Percentiles rank a stretch among this genome's conserved stretches.
Conservation (phyloP, 2,329 filamentous ascomycete species). For the Aspergillus sp. region DNA sequence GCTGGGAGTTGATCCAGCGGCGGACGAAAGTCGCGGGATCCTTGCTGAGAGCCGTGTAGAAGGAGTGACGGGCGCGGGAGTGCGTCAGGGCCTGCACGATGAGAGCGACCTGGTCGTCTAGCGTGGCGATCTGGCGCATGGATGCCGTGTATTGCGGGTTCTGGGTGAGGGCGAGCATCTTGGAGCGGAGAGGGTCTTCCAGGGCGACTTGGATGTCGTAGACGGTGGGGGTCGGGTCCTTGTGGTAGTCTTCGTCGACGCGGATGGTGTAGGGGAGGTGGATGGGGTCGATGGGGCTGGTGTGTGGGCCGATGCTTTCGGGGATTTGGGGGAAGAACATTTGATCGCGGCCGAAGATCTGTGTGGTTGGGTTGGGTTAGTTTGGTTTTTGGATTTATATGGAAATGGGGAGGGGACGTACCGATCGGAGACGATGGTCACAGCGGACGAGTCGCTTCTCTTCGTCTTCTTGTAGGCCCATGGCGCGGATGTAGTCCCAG, state of each 20-base stretch:
- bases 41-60: slow-evolving; percentile 74
- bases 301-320: slow-evolving; percentile 75
- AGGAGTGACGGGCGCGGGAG: slow-evolving; percentile 86
- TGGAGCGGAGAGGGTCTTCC: slow-evolving; percentile 75
- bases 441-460: slow-evolving; percentile 92
- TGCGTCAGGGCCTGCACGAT: slow-evolving; percentile 80
- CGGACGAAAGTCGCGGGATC: slow-evolving; percentile 83
- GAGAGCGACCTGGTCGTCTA: slow-evolving; percentile 84
- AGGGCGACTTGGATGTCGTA: slow-evolving; percentile 87
- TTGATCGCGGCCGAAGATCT: slow-evolving; percentile 74
- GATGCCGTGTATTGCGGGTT: slow-evolving; percentile 70
- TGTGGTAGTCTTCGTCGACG: slow-evolving; percentile 81
- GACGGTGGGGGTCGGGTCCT: slow-evolving; percentile 72
- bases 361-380: slow-evolving; percentile 14
- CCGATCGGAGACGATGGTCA: slow-evolving; percentile 76
- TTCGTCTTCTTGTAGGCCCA: slow-evolving; percentile 87
- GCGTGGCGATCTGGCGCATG: slow-evolving; percentile 71
- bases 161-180: slow-evolving; percentile 65
- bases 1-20: slow-evolving; percentile 88
- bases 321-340: slow-evolving; percentile 85
- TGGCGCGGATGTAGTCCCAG: slow-evolving; percentile 90
- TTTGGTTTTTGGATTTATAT: not conserved
- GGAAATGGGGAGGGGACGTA: slow-evolving; percentile 40
- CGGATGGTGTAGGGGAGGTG: slow-evolving; percentile 90
- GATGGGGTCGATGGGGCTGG: slow-evolving; percentile 77